phyloP scores from a whole-genome alignment of 2,329 filamentous ascomycete genomes.

The Aspergillus sp. region DNA sequence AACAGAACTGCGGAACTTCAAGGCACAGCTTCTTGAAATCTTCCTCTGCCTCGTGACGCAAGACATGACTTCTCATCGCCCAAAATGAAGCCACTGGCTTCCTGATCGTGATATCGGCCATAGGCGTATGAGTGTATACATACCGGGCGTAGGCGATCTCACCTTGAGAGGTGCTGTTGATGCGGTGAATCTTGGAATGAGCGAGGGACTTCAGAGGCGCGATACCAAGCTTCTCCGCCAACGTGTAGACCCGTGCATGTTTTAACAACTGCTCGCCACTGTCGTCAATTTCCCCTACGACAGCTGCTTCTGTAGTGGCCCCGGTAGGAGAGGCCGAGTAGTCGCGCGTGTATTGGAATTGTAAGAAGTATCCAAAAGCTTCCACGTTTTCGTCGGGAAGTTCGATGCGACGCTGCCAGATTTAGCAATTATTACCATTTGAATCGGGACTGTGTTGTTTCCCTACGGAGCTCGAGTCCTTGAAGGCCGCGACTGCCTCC shows the following conservation, averaged over 20 bases:
- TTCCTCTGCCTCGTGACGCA: constrained; percentile 80
- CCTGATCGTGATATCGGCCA: constrained; percentile 70
- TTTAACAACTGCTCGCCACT: constrained; percentile 81
- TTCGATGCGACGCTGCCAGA: constrained; percentile 63
- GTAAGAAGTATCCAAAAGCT: constrained; percentile 74
- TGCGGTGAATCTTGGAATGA: constrained; percentile 87
- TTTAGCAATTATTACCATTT: background rate
- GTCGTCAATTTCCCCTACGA: constrained; percentile 67
- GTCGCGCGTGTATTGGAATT: constrained; percentile 81
- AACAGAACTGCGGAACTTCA: constrained; percentile 88
- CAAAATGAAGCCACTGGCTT: constrained; percentile 87
- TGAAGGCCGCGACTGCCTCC: constrained; percentile 61
- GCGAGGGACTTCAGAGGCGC: constrained; percentile 70
- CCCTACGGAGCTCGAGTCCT: constrained; percentile 61
- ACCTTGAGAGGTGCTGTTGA: constrained; percentile 81
- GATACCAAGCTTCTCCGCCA: constrained; percentile 76
- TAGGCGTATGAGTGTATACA: constrained; percentile 74
- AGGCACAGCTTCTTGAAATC: constrained; percentile 84
- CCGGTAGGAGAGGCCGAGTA: constrained; percentile 70
- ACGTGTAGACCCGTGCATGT: constrained; percentile 85
- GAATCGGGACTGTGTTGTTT: background rate
- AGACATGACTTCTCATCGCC: constrained; percentile 75
- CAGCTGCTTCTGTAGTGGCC: constrained; percentile 63
- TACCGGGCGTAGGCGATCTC: constrained; percentile 91
- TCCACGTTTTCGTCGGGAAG: constrained; percentile 68